Percentiles rank a stretch among this genome's conserved stretches.
Conservation (phyloP, 2,329 filamentous ascomycete species). For the Paraconiothyrium brasiliense region DNA sequence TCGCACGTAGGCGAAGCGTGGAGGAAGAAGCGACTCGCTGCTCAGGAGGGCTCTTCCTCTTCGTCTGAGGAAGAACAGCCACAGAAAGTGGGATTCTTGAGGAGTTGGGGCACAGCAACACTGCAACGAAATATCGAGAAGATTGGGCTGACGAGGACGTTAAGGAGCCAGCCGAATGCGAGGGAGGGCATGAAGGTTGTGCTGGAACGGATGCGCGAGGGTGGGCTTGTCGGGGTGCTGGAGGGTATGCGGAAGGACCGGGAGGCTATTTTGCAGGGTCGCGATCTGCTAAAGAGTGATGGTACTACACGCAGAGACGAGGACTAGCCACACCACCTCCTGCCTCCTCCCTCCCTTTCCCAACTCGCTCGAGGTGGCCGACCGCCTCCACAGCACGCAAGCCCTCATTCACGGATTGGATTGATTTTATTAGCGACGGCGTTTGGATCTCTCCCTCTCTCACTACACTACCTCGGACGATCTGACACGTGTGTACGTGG, state of each 20-base stretch:
- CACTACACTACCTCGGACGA: conserved; percentile 2
- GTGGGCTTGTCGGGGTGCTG: conserved; percentile 74
- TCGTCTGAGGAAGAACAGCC: conserved; percentile 56
- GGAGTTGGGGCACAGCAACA: conserved; percentile 72
- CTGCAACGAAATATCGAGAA: conserved; percentile 82
- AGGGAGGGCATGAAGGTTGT: conserved; percentile 86
- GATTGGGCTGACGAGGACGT: conserved; percentile 79
- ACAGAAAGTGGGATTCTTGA: conserved; percentile 65
- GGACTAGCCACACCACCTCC: conserved; percentile 22
- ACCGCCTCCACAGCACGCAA: neutral
- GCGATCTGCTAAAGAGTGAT: conserved; percentile 22
- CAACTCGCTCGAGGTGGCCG: conserved; percentile 8
- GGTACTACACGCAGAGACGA: conserved; percentile 25
- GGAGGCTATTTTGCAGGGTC: conserved; percentile 50
- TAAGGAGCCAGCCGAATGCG: conserved; percentile 80
- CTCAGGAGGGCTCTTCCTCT: conserved; percentile 46
- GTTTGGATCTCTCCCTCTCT: conserved; percentile 32
- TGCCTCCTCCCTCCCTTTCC: neutral
- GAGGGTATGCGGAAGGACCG: conserved; percentile 74
- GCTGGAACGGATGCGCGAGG: conserved; percentile 73
- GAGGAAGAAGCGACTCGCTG: conserved; percentile 57
- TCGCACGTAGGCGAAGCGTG: conserved; percentile 76
- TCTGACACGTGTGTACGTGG: neutral
- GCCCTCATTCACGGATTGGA: conserved; percentile 16
- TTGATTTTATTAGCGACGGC: conserved; percentile 43